Conservation (phyloP, 805 yeast species). For the Metschnikowia hibisci region DNA sequence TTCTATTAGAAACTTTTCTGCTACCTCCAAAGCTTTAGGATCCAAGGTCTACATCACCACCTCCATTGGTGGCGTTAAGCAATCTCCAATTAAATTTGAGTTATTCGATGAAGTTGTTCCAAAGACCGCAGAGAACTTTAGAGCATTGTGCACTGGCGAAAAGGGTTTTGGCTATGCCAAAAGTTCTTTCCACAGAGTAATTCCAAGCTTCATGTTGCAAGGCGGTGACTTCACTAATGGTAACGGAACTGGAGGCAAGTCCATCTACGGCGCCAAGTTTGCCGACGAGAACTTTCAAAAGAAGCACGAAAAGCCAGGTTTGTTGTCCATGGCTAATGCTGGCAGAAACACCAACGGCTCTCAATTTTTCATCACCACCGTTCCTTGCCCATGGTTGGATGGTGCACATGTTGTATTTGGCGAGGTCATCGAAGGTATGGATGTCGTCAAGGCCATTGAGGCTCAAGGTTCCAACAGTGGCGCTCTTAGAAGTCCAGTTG, state of each 20-base stretch:
- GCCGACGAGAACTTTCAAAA: slow-evolving; percentile 16
- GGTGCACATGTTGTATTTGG: slow-evolving; percentile 27
- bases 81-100: slow-evolving; percentile 20
- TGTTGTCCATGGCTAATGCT: slow-evolving; percentile 20
- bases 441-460: slow-evolving; percentile 25
- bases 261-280: slow-evolving; percentile 18
- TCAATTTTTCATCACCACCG: slow-evolving; percentile 18
- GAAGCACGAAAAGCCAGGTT: slow-evolving; percentile 17
- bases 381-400: slow-evolving; percentile 26
- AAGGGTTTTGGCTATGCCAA: slow-evolving; percentile 19
- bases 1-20: slow-evolving; percentile 47
- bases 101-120: slow-evolving; percentile 18
- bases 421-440: slow-evolving; percentile 25
- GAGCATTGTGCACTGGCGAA: slow-evolving; percentile 19
- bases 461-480: slow-evolving; percentile 23
- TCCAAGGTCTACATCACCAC: slow-evolving; percentile 57
- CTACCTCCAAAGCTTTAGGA: slow-evolving; percentile 42
- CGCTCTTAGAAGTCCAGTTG: slow-evolving; percentile 16
- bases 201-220: slow-evolving; percentile 19
- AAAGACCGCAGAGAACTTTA: slow-evolving; percentile 19
- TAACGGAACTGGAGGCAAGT: slow-evolving; percentile 17
- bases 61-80: slow-evolving; percentile 36
- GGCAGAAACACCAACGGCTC: slow-evolving; percentile 19
- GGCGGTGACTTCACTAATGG: slow-evolving; percentile 18
- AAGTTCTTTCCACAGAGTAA: slow-evolving; percentile 18